Evolutionary conservation across 2,329 filamentous ascomycete species (phyloP), one percentile per base, ranked within the genome.

Genomic region (Cylindrodendrum hubeiense): DNA sequence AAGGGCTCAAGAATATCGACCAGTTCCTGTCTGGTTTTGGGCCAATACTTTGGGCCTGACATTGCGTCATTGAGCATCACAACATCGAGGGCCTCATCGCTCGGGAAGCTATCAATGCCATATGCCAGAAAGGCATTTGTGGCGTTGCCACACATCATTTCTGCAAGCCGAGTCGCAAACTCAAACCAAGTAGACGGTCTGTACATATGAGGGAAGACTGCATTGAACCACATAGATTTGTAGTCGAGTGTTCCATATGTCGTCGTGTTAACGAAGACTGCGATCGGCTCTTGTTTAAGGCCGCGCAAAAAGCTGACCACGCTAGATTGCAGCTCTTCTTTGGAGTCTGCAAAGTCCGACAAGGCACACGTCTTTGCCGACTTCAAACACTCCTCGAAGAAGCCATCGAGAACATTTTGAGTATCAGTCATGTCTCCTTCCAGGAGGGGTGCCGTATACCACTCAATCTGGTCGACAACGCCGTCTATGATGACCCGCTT

Each of bases 351-450:
- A 12, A 82, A 65, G 0, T 76, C 73, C 0, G 79, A 79, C 28
- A 87, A 69, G 1, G 81, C 74, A 63, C 85, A 87, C n/a, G 75
- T 77, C 5, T 80, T 67, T 3, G 85, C 84, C 2, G 85, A 86
- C 49, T 77, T 77, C 57, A 77, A 61, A 59, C 79, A 81, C 57
- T 80, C 76, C 4, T 78, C 75, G 10, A 79, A 68, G 19, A 80
- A 78, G 0, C 77, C 79, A 9, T 72, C 65, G 12, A 81, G 58
- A 2, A 76, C 72, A 4, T 74, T 69, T 28, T 77, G 68, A 1
- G 77, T 76, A 51, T 80, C 77, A 5, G 60, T 54, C 3, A 77
- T 74, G 21, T 78, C 74, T 15, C 77, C 73, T 13, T 75, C 75
- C 8, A 63, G 39, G 7, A 78, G 65, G 3, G 60, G 64, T 1